Base-by-base conservation (phyloP, 495 filamentous ascomycete genomes). In the Lindgomyces ingoldianus region DNA sequence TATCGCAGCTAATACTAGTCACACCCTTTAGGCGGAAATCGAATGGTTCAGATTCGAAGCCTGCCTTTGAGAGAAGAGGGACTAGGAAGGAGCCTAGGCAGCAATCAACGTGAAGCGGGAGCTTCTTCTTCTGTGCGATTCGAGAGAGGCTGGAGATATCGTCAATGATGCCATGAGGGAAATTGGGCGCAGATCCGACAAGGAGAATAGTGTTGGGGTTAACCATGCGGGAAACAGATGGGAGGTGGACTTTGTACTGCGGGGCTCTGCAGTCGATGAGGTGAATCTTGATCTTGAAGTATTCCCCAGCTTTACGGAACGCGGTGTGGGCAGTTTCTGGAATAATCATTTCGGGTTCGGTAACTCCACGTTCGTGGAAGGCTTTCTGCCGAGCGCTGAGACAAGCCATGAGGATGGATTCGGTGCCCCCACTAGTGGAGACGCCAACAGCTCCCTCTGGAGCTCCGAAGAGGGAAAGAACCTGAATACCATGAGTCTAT, bases 131-230 rank as follows among this genome's bases (percentile, higher is more conserved):
- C 11, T 89, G 73, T 0, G 94, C 95, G 12, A 99, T 83, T 46
- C 87, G 89, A 45, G 92, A 96, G 39, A 98, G 84, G 26, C 85
- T 83, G 1, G 88, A 73, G 62, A 98, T 98, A 74, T 98, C 91
- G 74, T 98, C 94, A 66, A 98, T 91, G 72, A 98, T 96, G 52
- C 94, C 94, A 72, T 99, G 95, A 42, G 94, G 94, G 79, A 96
- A 99, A 76, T 96, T 98, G 8, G 94, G 94, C 0, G 95, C 91
- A 0, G 91, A 96, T 14, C 95, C 94, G 51, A 97, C 93, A 30
- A 99, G 87, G 44, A 99, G 81, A 58, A 98, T 81, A n/a, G 94
- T 99, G 80, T 99, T 98, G 69, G 86, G 84, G 79, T 97, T 99
- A 75, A 98, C 89, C 62, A 98, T 82, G 39, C 92, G 90, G 47